Percentiles rank a stretch among this genome's conserved stretches.
phyloP scores from a whole-genome alignment of 2,329 filamentous ascomycete species.

The Pseudocercospora eumusae region DNA sequence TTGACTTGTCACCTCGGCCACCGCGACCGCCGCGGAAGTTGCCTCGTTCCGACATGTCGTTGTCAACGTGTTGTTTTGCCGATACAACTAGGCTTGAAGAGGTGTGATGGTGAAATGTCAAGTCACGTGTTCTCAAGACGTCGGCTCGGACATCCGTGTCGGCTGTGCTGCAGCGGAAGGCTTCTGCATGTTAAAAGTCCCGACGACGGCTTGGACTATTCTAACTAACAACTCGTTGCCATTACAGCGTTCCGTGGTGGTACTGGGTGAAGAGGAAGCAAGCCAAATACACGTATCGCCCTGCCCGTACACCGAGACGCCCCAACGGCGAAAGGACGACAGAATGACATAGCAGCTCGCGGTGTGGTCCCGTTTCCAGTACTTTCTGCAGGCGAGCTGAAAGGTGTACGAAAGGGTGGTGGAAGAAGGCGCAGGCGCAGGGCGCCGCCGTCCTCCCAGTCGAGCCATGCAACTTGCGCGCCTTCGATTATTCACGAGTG shows the following conservation, averaged over 20 bases:
- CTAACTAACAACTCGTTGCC: no score
- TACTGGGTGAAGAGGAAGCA: no score
- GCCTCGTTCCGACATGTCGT: constrained; percentile 58
- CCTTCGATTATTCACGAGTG: no score
- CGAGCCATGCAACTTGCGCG: no score
- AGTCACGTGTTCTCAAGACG: not conserved
- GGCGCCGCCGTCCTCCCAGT: no score
- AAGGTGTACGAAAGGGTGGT: not conserved
- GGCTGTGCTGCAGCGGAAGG: not conserved
- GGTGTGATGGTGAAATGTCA: not conserved
- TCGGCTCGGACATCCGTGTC: not conserved
- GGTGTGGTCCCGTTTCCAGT: not conserved
- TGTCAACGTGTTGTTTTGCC: constrained; percentile 14
- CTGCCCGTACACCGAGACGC: no score
- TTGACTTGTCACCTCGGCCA: constrained; percentile 43
- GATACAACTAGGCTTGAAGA: not conserved
- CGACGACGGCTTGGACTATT: not conserved
- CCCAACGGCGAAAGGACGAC: no score
- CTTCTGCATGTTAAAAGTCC: not conserved
- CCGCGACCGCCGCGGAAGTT: constrained; percentile 51
- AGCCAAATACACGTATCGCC: no score
- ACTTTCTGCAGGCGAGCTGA: not conserved
- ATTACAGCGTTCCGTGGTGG: no score
- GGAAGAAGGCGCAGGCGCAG: not conserved
- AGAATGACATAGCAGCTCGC: no score